phyloP scores from a whole-genome alignment of 1,284 basidiomycete genomes.

The Vanrija sp. region DNA sequence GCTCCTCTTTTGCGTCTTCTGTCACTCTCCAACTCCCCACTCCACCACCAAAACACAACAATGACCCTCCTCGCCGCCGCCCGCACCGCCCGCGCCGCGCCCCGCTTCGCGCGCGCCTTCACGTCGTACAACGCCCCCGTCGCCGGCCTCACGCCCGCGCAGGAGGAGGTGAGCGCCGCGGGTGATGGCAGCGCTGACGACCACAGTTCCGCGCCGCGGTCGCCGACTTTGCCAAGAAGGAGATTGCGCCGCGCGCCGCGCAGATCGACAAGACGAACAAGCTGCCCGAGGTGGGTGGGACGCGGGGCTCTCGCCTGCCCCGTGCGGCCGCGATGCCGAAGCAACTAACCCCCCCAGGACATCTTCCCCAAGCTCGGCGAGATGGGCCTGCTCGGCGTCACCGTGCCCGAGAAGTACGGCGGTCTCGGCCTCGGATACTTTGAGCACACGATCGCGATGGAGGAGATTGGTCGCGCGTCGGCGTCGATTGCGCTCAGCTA shows the following conservation, averaged over 20 bases:
- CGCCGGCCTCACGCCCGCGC: conserved; percentile 77
- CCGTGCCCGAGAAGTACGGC: conserved; percentile 71
- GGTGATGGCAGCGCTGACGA: not conserved
- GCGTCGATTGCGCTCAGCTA: conserved; percentile 89
- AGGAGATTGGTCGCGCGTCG: conserved; percentile 81
- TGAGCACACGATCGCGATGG: conserved; percentile 87
- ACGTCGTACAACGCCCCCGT: conserved; percentile 66
- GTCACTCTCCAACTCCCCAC: not conserved
- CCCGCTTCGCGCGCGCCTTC: conserved; percentile 16
- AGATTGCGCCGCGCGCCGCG: conserved; percentile 74
- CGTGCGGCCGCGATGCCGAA: not conserved
- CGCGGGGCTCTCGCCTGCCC: too few relatives aligned
- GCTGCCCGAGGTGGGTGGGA: conserved; percentile 62
- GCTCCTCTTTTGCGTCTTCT: too few relatives aligned
- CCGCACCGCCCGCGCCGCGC: not conserved
- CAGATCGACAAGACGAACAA: conserved; percentile 79
- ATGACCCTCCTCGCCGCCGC: conserved; percentile 1
- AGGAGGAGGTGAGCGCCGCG: conserved; percentile 62
- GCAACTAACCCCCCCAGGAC: conserved; percentile 54
- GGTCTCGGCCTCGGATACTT: conserved; percentile 79
- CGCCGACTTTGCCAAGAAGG: conserved; percentile 68
- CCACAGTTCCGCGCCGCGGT: conserved; percentile 73
- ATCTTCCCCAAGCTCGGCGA: conserved; percentile 83
- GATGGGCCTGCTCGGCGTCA: conserved; percentile 72
- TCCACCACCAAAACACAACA: not conserved